A percentile compares a stretch with the other conserved stretches of the same genome.
These are phyloP conservation scores for Chamaecyparis obtusa DNA, from an alignment of 75 land plant species.

Conservation along the genomic window DNA sequence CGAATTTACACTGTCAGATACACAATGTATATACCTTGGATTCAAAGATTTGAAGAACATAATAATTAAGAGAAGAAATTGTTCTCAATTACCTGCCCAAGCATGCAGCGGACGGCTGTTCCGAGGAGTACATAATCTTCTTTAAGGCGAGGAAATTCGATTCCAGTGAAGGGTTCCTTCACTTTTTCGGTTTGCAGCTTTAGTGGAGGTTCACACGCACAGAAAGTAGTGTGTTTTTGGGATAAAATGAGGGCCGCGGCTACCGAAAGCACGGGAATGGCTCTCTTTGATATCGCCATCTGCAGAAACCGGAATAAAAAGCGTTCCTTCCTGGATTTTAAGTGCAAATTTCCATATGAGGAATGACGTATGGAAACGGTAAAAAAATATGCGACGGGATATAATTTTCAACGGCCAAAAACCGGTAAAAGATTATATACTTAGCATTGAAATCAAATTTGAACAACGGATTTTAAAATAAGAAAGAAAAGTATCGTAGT, in stretches of 20 bases:
- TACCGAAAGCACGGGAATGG: not conserved
- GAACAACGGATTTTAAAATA: too few species aligned
- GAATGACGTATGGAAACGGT: too few species aligned
- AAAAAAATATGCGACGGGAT: too few species aligned
- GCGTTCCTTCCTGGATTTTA: not conserved
- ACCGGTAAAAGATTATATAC: too few species aligned
- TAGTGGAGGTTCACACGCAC: not conserved
- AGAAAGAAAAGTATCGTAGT: too few species aligned
- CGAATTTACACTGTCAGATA: slow-evolving; percentile 31
- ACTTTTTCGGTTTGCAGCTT: slow-evolving; percentile 10
- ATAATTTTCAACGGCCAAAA: too few species aligned
- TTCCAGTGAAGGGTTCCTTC: slow-evolving; percentile 38
- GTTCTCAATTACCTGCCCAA: slow-evolving; percentile 25
- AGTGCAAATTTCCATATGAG: not conserved
- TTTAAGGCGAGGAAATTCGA: slow-evolving; percentile 26
- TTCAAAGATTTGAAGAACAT: not conserved
- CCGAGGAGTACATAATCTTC: slow-evolving; percentile 27
- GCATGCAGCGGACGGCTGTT: slow-evolving; percentile 48
- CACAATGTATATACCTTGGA: slow-evolving; percentile 8
- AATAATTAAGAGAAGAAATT: not conserved
- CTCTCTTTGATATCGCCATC: not conserved
- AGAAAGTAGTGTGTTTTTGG: not conserved
- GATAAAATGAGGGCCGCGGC: slow-evolving; percentile 1
- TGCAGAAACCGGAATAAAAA: not conserved
- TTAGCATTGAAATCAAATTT: too few species aligned